Evolutionary conservation across 768 basidiomycete genomes (phyloP).

Genomic region (Kwoniella shandongensis): DNA sequence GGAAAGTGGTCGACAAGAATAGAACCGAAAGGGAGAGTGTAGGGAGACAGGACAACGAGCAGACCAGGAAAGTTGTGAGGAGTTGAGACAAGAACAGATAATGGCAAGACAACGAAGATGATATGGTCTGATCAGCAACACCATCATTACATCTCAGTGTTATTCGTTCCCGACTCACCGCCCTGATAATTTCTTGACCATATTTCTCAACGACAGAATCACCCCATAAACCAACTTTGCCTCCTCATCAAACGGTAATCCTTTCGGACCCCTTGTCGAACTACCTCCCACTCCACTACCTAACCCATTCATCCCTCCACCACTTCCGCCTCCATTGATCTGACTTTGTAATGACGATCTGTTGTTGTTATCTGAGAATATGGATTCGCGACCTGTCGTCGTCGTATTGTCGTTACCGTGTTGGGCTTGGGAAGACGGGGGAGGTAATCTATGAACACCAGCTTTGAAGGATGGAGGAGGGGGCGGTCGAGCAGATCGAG

Average conservation of each 20-base stretch:
- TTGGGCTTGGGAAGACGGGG: slow-evolving; percentile 45
- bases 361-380: slow-evolving; percentile 48
- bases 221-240: slow-evolving; percentile 97
- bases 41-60: too few relatives aligned
- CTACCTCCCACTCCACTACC: slow-evolving; percentile 8
- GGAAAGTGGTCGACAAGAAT: too few relatives aligned
- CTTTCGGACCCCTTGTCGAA: slow-evolving; percentile 50
- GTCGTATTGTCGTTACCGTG: slow-evolving; percentile 10
- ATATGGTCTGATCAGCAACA: not conserved
- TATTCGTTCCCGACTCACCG: slow-evolving; percentile 67
- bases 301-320: slow-evolving; percentile 7
- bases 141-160: too few relatives aligned
- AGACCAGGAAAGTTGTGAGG: too few relatives aligned
- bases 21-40: too few relatives aligned
- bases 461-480: slow-evolving; percentile 68
- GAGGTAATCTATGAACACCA: slow-evolving; percentile 73
- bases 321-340: not conserved
- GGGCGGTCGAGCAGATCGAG: slow-evolving; percentile 70
- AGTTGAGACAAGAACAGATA: too few relatives aligned
- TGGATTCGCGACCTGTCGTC: slow-evolving; percentile 28
- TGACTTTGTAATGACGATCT: slow-evolving; percentile 45
- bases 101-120: too few relatives aligned
- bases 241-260: slow-evolving; percentile 92
- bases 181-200: slow-evolving; percentile 90
- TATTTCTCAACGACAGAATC: slow-evolving; percentile 81